Evolutionary conservation across 768 basidiomycete genomes (phyloP).

Genomic region (Kwoniella sp.): DNA sequence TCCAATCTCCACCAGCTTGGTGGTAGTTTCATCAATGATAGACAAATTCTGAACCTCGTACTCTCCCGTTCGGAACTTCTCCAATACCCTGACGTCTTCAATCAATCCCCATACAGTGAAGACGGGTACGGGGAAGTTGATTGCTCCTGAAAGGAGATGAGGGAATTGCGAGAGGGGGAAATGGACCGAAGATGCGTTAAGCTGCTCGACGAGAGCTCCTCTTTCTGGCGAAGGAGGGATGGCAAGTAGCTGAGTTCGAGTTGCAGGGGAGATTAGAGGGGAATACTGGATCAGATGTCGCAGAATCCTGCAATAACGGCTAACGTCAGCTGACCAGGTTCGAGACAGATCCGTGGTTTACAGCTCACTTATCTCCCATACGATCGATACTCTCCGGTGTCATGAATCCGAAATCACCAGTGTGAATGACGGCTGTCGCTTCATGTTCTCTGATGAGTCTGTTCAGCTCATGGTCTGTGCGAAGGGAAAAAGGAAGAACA

Average conservation of each 20-base stretch:
- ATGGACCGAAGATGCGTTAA: conserved; percentile 70
- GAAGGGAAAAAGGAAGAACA: too few species aligned
- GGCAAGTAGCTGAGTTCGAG: conserved; percentile 74
- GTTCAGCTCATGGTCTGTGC: conserved; percentile 76
- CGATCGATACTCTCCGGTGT: conserved; percentile 76
- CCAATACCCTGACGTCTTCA: conserved; percentile 89
- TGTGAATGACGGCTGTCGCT: conserved; percentile 91
- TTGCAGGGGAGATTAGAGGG: conserved; percentile 80
- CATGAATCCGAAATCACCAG: conserved; percentile 99
- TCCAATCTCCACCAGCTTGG: conserved; percentile 83
- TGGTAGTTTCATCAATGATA: conserved; percentile 93
- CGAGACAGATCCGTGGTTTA: background rate
- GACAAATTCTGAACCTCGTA: conserved; percentile 87
- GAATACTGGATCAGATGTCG: conserved; percentile 96
- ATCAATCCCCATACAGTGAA: conserved; percentile 97
- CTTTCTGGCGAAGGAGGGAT: conserved; percentile 40
- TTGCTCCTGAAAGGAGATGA: conserved; percentile 79
- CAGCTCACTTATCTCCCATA: conserved; percentile 77
- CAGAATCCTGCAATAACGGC: conserved; percentile 63
- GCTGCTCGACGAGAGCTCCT: conserved; percentile 69
- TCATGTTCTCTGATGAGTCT: conserved; percentile 83
- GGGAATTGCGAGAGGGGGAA: conserved; percentile 88
- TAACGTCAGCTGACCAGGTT: conserved; percentile 21
- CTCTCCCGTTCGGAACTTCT: conserved; percentile 82
- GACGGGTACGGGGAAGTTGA: conserved; percentile 88